Conservation (phyloP, 306 rosid genomes). For the Gillenia trifoliata region DNA sequence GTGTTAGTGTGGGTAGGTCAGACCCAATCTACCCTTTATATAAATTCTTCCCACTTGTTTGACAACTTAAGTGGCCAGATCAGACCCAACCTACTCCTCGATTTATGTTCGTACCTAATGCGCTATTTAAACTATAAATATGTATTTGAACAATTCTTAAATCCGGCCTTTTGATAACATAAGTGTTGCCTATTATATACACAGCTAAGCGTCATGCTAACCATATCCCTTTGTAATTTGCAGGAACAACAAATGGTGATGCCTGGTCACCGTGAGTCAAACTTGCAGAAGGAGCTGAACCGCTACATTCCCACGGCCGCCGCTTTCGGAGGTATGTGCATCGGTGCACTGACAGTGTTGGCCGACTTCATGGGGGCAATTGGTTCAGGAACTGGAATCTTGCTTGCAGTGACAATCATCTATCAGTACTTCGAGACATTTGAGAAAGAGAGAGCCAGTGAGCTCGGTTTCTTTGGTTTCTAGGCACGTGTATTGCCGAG, state of each 20-base stretch:
- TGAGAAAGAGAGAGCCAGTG: slow-evolving; percentile 85
- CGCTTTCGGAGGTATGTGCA: slow-evolving; percentile 88
- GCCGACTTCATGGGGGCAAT: slow-evolving; percentile 98
- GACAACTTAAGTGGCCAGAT: neutral
- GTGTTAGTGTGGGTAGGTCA: neutral
- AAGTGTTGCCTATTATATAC: neutral
- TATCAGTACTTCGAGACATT: slow-evolving; percentile 90
- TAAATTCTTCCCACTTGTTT: neutral
- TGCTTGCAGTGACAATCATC: slow-evolving; percentile 88
- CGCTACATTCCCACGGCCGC: slow-evolving; percentile 94
- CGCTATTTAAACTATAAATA: neutral
- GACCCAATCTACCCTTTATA: neutral
- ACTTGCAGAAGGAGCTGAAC: slow-evolving; percentile 81
- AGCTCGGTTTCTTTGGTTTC: slow-evolving; percentile 91
- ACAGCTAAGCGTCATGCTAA: neutral
- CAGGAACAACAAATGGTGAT: slow-evolving; percentile 99
- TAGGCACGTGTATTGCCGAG: slow-evolving; percentile 18
- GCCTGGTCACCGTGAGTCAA: slow-evolving; percentile 92
- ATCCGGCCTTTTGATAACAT: neutral
- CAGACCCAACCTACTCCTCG: neutral
- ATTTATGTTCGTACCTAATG: neutral
- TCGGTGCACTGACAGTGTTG: slow-evolving; percentile 84
- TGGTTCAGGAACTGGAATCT: slow-evolving; percentile 86
- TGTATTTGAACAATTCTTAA: neutral
- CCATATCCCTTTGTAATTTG: slow-evolving; percentile 4